These are phyloP conservation scores for Colletotrichum sp. DNA, from an alignment of 2,329 filamentous ascomycete genomes.

Conservation along the genomic window DNA sequence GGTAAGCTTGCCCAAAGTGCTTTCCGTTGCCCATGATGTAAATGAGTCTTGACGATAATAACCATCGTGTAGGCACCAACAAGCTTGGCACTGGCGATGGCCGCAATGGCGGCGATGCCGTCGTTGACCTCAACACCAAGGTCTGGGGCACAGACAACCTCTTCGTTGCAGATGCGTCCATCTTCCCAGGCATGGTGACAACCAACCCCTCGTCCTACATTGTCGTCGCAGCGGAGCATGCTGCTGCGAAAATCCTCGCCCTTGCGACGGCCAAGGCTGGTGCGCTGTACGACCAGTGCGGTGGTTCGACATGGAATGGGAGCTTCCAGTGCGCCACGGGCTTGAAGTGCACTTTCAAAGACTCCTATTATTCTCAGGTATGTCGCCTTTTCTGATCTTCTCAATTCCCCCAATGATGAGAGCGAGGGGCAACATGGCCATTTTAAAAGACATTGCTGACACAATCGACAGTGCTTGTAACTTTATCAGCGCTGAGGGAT, in stretches of 20 bases:
- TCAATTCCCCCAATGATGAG: fast-evolving
- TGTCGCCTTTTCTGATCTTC: not conserved
- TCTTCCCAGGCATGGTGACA: slow-evolving; percentile 72
- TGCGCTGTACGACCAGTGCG: slow-evolving; percentile 23
- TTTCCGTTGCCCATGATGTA: fast-evolving
- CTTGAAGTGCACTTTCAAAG: slow-evolving; percentile 21
- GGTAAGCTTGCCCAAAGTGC: slow-evolving; percentile 21
- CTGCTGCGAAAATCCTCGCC: slow-evolving; percentile 38
- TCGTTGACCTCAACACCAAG: slow-evolving; percentile 67
- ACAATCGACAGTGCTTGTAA: not conserved
- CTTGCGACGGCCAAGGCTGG: slow-evolving; percentile 9
- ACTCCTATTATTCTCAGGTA: slow-evolving; percentile 24
- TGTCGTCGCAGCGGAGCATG: slow-evolving; percentile 68
- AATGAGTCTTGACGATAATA: not conserved
- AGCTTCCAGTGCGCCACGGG: slow-evolving; percentile 24
- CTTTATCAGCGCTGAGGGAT: not conserved
- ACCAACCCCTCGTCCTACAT: slow-evolving; percentile 72
- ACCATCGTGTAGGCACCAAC: slow-evolving; percentile 48
- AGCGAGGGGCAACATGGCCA: not conserved
- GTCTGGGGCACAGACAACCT: slow-evolving; percentile 73
- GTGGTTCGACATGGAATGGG: slow-evolving; percentile 26
- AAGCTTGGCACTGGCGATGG: slow-evolving; percentile 66
- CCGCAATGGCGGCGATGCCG: slow-evolving; percentile 57
- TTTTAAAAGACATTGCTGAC: not conserved
- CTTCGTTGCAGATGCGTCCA: slow-evolving; percentile 71